These are phyloP conservation scores for Leccinum variicolor DNA, from an alignment of 768 basidiomycete genomes.

Conservation along the genomic window DNA sequence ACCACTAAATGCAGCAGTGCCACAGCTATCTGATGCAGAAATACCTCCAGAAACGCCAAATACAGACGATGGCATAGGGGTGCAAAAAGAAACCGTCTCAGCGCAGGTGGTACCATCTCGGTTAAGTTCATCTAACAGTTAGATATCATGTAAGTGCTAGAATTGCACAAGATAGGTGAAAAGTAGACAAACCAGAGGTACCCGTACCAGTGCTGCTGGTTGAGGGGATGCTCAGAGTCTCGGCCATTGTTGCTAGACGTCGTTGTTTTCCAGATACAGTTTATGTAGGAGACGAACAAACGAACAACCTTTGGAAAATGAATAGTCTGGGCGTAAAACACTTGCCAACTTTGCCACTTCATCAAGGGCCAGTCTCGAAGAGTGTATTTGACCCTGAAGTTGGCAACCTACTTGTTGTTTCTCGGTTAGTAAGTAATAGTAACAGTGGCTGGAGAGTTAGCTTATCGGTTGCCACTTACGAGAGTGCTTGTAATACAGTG, in stretches of 20 bases:
- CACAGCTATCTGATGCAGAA: too few relatives aligned
- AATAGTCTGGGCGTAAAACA: not conserved
- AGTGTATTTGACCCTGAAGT: not conserved
- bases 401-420: not conserved
- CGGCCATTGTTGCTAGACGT: not conserved
- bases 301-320: not conserved
- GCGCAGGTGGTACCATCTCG: not conserved
- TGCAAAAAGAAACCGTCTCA: not conserved
- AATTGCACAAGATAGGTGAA: not conserved
- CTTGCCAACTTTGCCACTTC: not conserved
- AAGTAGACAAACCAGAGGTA: not conserved
- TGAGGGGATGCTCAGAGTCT: not conserved
- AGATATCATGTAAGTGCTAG: not conserved
- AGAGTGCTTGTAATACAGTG: not conserved
- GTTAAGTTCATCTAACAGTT: not conserved
- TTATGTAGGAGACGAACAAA: not conserved
- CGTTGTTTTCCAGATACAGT: not conserved
- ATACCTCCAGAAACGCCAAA: not conserved
- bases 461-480: not conserved
- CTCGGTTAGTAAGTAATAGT: too few relatives aligned
- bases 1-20: conserved; percentile 36
- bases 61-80: not conserved
- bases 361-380: not conserved
- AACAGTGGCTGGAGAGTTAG: too few relatives aligned
- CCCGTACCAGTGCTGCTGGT: not conserved